These are phyloP conservation scores for Aspergillus saccharolyticus DNA, from an alignment of 495 filamentous ascomycete species.

Conservation along the genomic window DNA sequence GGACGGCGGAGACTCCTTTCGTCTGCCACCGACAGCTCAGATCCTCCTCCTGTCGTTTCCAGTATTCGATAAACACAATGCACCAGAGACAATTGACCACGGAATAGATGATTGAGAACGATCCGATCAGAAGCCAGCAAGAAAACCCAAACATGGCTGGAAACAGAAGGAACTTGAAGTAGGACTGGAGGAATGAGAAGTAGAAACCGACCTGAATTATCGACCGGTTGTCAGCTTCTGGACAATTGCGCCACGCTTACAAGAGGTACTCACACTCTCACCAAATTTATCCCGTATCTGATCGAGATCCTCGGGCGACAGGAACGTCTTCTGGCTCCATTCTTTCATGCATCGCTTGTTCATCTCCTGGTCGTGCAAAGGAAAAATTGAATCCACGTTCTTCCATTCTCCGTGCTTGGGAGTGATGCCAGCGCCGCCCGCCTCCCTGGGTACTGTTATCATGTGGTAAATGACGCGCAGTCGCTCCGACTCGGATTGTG, in stretches of 20 bases:
- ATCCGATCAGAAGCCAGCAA: slow-evolving; percentile 76
- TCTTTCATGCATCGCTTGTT: slow-evolving; percentile 88
- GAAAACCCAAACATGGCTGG: slow-evolving; percentile 79
- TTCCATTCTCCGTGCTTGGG: slow-evolving; percentile 80
- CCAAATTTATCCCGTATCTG: slow-evolving; percentile 85
- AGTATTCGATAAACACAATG: slow-evolving; percentile 89
- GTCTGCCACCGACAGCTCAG: slow-evolving; percentile 90
- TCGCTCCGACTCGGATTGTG: slow-evolving; percentile 82
- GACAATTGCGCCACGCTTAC: not conserved
- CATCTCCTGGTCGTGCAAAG: slow-evolving; percentile 80
- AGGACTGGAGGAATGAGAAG: slow-evolving; percentile 91
- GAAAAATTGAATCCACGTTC: slow-evolving; percentile 76
- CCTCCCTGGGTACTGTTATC: slow-evolving; percentile 72
- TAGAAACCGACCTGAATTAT: slow-evolving; percentile 72
- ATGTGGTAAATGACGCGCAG: slow-evolving; percentile 79
- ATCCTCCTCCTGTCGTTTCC: slow-evolving; percentile 92
- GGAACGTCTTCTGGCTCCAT: slow-evolving; percentile 77
- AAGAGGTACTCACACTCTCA: slow-evolving; percentile 58
- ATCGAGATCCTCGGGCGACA: slow-evolving; percentile 71
- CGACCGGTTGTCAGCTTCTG: slow-evolving; percentile 5
- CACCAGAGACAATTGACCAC: slow-evolving; percentile 81
- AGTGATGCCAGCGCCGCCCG: slow-evolving; percentile 88
- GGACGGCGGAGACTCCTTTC: slow-evolving; percentile 76
- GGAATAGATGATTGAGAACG: slow-evolving; percentile 80
- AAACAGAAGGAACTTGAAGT: slow-evolving; percentile 80